Conservation (phyloP, 768 basidiomycete genomes). For the Phlebiopsis flavidoalba region DNA sequence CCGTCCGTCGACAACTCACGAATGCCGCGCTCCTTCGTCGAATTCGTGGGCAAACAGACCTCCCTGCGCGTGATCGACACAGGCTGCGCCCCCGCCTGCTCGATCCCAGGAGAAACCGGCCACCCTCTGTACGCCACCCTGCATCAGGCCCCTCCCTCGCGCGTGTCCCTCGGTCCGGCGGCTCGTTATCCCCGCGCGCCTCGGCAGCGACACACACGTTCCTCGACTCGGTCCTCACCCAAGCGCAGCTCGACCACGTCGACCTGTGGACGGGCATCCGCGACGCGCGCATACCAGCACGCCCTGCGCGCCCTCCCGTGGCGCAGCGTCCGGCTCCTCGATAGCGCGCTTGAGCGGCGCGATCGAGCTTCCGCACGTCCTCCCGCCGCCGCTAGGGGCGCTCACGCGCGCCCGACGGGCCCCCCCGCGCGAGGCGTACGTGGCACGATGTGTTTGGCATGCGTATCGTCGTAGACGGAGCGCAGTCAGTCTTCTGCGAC, state of each 20-base stretch:
- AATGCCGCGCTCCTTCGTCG: background rate
- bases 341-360: background rate
- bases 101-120: background rate
- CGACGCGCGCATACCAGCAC: background rate
- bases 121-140: background rate
- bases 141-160: background rate
- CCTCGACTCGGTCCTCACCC: background rate
- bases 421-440: background rate
- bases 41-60: background rate
- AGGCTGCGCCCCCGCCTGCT: no score
- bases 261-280: background rate
- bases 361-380: background rate
- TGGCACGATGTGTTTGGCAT: background rate
- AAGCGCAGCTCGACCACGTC: background rate
- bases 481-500: background rate
- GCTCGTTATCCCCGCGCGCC: background rate
- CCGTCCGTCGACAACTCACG: background rate
- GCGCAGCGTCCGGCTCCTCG: background rate
- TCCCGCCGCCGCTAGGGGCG: background rate
- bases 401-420: background rate
- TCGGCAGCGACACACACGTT: background rate
- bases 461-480: background rate
- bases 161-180: background rate
- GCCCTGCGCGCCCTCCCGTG: background rate
- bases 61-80: background rate